Conservation (phyloP, 2,329 filamentous ascomycete genomes). For the Neofusicoccum sp. region DNA sequence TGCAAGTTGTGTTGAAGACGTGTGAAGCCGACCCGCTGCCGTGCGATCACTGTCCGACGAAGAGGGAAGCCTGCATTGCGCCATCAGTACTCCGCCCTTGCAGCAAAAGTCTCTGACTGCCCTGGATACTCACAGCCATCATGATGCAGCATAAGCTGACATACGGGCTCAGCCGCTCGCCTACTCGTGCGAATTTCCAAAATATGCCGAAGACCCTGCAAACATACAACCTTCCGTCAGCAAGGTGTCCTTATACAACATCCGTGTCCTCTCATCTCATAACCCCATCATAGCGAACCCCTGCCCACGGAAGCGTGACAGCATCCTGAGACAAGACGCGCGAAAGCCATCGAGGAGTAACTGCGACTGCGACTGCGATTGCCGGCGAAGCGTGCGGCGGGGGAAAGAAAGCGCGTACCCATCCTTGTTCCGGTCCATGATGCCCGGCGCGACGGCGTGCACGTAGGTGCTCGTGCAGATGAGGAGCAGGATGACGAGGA, state of each 20-base stretch:
- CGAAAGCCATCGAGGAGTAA: too few relatives aligned
- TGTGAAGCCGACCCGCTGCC: neutral
- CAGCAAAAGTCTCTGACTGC: too few relatives aligned
- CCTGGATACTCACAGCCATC: conserved; percentile 74
- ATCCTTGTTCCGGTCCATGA: conserved; percentile 91
- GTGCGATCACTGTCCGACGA: conserved; percentile 26
- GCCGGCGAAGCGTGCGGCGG: neutral
- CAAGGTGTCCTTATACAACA: neutral
- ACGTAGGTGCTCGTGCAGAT: conserved; percentile 96
- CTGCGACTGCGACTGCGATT: neutral
- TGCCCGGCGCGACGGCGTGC: conserved; percentile 83
- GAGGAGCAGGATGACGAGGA: conserved; percentile 89
- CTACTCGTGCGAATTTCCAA: conserved; percentile 93
- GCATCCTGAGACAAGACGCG: neutral
- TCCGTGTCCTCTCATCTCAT: too few relatives aligned
- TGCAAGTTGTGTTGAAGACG: neutral
- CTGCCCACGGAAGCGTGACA: too few relatives aligned
- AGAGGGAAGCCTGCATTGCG: conserved; percentile 26
- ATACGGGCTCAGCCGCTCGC: conserved; percentile 91
- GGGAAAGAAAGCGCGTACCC: conserved; percentile 59
- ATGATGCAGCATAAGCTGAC: conserved; percentile 89
- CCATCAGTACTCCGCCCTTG: neutral
- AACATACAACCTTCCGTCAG: neutral
- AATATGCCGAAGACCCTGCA: conserved; percentile 78
- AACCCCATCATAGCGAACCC: too few relatives aligned